A percentile compares a stretch with the other conserved stretches of the same genome.
Evolutionary conservation across 2,329 filamentous ascomycete genomes (phyloP).

Genomic region (Stemphylium vesicarium): DNA sequence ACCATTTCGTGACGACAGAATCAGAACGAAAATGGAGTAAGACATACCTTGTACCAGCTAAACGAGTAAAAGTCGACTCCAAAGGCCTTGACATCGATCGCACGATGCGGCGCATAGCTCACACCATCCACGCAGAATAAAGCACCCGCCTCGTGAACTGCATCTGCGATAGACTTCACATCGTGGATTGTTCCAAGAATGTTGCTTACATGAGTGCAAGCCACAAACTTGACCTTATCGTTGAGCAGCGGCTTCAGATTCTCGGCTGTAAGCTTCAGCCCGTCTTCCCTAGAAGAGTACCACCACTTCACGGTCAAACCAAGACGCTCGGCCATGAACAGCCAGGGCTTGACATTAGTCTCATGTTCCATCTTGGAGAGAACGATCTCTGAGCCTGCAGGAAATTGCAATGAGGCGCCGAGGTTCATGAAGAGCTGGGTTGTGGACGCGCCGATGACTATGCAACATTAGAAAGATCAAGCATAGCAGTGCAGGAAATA

Average conservation of each 20-base stretch:
- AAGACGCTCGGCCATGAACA: slow-evolving; percentile 68
- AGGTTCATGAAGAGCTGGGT: slow-evolving; percentile 80
- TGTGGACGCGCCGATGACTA: slow-evolving; percentile 74
- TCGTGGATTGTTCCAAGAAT: slow-evolving; percentile 75
- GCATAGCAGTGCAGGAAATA: not conserved
- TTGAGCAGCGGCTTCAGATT: slow-evolving; percentile 67
- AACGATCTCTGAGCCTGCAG: slow-evolving; percentile 67
- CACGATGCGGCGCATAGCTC: slow-evolving; percentile 75
- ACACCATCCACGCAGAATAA: slow-evolving; percentile 78
- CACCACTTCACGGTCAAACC: slow-evolving; percentile 74
- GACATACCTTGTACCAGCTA: slow-evolving; percentile 73
- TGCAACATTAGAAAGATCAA: not conserved
- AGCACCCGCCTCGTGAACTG: slow-evolving; percentile 60
- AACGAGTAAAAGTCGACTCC: slow-evolving; percentile 80
- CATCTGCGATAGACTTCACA: slow-evolving; percentile 61
- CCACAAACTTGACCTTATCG: slow-evolving; percentile 70
- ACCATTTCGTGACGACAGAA: not conserved
- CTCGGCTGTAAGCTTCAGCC: slow-evolving; percentile 63
- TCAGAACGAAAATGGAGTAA: not conserved
- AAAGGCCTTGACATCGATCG: slow-evolving; percentile 70
- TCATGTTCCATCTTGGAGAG: slow-evolving; percentile 78
- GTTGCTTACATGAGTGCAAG: slow-evolving; percentile 76
- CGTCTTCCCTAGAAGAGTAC: slow-evolving; percentile 56
- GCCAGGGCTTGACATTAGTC: slow-evolving; percentile 77
- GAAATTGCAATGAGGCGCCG: slow-evolving; percentile 40